Conservation (phyloP, 176 grass and related monocot species). For the Triticum aestivum region DNA sequence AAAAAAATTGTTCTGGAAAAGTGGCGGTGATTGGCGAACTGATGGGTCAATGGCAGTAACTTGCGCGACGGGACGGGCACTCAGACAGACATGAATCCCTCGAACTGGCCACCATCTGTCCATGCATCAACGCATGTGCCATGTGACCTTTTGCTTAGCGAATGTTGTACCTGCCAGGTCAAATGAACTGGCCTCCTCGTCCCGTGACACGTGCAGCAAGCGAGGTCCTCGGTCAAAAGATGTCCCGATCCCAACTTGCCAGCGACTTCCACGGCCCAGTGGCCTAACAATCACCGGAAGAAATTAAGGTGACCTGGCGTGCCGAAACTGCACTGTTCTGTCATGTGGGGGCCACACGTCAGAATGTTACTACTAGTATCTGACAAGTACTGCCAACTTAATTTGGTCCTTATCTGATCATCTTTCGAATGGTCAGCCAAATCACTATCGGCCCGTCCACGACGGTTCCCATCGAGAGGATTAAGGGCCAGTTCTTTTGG, state of each 20-base stretch:
- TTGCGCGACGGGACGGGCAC: not conserved
- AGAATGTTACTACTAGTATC: not conserved
- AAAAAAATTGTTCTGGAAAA: not conserved
- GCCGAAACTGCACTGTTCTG: not conserved
- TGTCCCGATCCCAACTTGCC: not conserved
- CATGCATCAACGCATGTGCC: slow-evolving; percentile 7
- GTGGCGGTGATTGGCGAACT: not conserved
- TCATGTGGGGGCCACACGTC: not conserved
- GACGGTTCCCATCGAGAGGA: not conserved
- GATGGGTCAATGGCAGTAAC: not conserved
- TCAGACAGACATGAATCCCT: not conserved
- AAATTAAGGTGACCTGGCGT: not conserved
- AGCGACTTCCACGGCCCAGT: not conserved
- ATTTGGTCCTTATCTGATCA: not conserved
- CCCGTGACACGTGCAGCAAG: slow-evolving; percentile 4
- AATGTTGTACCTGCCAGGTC: slow-evolving; percentile 22
- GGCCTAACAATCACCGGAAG: slow-evolving; percentile 10
- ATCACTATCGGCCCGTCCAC: not conserved
- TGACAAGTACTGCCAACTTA: not conserved
- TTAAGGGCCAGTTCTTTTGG: no score
- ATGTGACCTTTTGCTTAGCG: not conserved
- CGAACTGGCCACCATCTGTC: not conserved
- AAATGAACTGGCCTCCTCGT: slow-evolving; percentile 17
- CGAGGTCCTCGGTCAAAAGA: not conserved
- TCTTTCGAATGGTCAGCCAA: not conserved